Percentiles rank a stretch among this genome's conserved stretches.
These are phyloP conservation scores for Kwoniella pini DNA, from an alignment of 768 basidiomycete genomes.

Conservation along the genomic window DNA sequence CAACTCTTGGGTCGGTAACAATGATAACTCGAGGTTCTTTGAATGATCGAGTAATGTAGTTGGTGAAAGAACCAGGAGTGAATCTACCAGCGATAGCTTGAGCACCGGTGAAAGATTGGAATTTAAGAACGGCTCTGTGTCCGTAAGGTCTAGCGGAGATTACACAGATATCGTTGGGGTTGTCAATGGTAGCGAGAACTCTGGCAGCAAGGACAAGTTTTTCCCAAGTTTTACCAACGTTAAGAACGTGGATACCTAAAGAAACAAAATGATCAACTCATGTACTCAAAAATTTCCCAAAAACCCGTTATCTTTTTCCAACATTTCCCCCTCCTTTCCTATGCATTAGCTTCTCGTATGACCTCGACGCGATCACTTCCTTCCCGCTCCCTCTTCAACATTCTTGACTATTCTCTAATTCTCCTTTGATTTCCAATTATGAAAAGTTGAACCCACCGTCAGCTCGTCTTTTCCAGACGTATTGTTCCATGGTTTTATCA, in stretches of 20 bases:
- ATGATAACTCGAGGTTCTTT: constrained; percentile 98
- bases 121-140: constrained; percentile 99
- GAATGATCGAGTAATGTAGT: constrained; percentile 99
- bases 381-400: no score
- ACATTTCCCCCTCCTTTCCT: no score
- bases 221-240: constrained; percentile 99
- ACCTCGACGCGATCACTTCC: no score
- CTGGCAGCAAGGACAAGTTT: constrained; percentile 98
- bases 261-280: no score
- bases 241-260: constrained; percentile 89
- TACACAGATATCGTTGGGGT: constrained; percentile 96
- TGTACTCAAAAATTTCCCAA: no score
- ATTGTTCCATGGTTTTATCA: constrained; percentile 98
- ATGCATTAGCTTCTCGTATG: no score
- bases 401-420: no score
- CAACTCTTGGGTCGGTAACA: constrained; percentile 98
- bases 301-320: no score
- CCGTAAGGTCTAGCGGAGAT: constrained; percentile 98
- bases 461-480: constrained; percentile 93
- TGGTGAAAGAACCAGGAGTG: constrained; percentile 98
- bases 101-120: constrained; percentile 94
- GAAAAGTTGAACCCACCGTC: constrained; percentile 70
- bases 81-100: constrained; percentile 99
- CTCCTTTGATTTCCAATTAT: background rate
- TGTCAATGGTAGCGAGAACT: constrained; percentile 94